Evolutionary conservation across 352 stramenopile genomes (phyloP).

Genomic region (Albugo candida): DNA sequence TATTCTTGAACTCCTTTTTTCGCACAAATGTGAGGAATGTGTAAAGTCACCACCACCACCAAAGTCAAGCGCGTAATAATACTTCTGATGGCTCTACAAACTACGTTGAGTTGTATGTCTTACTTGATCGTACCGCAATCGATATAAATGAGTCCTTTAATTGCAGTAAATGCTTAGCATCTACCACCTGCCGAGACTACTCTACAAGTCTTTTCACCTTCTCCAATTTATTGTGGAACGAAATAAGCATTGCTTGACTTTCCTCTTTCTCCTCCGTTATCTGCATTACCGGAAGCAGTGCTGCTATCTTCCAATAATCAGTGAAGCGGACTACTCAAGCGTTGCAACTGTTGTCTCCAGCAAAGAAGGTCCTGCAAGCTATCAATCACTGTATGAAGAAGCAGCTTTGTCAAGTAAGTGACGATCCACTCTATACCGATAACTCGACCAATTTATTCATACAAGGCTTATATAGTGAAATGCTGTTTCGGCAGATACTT

Average conservation of each 20-base stretch:
- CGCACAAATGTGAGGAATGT: conserved; percentile 61
- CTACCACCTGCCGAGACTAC: conserved; percentile 1
- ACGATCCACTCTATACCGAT: conserved; percentile 59
- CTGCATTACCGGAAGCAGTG: conserved; percentile 14
- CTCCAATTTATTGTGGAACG: conserved; percentile 1
- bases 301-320: conserved; percentile 4
- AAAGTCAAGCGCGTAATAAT: conserved; percentile 74
- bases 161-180: conserved; percentile 12
- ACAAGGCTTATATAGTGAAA: not conserved
- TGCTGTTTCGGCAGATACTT: conserved; percentile 26
- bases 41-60: conserved; percentile 39
- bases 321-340: conserved; percentile 9
- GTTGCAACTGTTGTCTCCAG: conserved; percentile 14
- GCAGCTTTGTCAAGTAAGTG: conserved; percentile 54
- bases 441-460: conserved; percentile 5
- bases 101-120: conserved; percentile 68
- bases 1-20: conserved; percentile 78
- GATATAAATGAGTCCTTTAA: conserved; percentile 21
- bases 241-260: no score
- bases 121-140: conserved; percentile 48
- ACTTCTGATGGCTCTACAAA: conserved; percentile 58
- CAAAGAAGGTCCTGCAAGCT: conserved; percentile 11
- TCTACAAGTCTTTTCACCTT: conserved; percentile 29
- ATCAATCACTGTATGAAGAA: conserved; percentile 5
- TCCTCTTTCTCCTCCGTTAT: not conserved